Base-by-base conservation (phyloP, 2,329 filamentous ascomycete genomes). In the Zalaria sp. region DNA sequence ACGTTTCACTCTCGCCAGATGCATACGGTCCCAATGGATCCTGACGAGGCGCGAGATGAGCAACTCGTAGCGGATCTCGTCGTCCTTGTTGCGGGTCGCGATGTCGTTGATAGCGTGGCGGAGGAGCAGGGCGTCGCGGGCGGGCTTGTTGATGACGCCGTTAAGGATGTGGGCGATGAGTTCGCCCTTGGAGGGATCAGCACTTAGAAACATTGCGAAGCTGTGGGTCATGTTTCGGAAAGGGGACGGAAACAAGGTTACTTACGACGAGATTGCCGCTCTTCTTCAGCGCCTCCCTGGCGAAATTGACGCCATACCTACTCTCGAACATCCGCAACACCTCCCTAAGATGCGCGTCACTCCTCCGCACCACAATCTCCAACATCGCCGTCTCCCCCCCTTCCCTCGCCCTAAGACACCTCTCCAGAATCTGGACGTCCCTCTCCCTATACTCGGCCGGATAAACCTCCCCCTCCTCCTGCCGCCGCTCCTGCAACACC, bases 161-260 rank as follows among this genome's bases (percentile, higher is more conserved):
- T 96, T 95, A 55, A 98, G 80, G 52, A 96, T 85, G 62, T 96
- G 91, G 0, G 87, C 85, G 32, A 96, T 77, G 18, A 93, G 79
- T 66, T 98, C 91, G 49, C 91, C 91, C 88, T 95, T 51, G 9
- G 5, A 8, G 6, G 4, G 27, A 11, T 35, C n/a, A 32, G 29
- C 29, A n/a, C 7, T 7, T 7, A 7, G 29, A 32, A n/a, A 34
- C 6, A 7, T 10, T 26, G 8, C 10, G 29, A 18, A 18, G 29
- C 11, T 36, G 26, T 4, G 5, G 27, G 41, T 25, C 32, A 34
- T 5, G 10, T 29, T 4, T 34, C 28, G 45, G 41, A 29, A n/a
- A 27, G 37, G 9, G 27, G n/a, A 25, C 4, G 25, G 34, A 26
- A 26, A 11, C 5, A 36, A 26, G n/a, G 8, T 28, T 5, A 79